These are phyloP conservation scores for Lophiostoma macrostomum DNA, from an alignment of 495 filamentous ascomycete genomes.

Conservation along the genomic window DNA sequence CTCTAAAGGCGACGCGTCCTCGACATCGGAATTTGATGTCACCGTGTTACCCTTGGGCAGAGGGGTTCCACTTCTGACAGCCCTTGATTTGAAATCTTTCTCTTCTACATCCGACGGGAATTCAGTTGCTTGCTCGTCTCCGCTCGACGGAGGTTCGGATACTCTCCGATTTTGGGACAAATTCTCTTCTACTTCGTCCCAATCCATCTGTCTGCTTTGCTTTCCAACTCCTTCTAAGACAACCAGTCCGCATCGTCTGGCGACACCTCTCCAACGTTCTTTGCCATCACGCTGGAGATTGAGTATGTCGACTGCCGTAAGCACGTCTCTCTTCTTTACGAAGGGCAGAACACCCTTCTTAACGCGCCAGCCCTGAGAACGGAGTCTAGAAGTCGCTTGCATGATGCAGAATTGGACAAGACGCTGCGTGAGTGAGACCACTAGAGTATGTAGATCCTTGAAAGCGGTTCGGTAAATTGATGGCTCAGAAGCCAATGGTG, in stretches of 20 bases:
- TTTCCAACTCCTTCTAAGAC: slow-evolving; percentile 48
- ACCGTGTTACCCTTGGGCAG: slow-evolving; percentile 18
- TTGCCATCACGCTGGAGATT: slow-evolving; percentile 45
- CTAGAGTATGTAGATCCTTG: slow-evolving; percentile 30
- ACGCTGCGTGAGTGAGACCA: slow-evolving; percentile 24
- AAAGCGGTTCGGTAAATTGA: slow-evolving; percentile 32
- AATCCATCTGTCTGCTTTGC: slow-evolving; percentile 43
- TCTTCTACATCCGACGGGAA: not conserved
- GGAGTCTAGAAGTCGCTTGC: slow-evolving; percentile 28
- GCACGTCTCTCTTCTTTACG: slow-evolving; percentile 61
- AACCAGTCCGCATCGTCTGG: slow-evolving; percentile 57
- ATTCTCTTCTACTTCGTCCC: slow-evolving; percentile 55
- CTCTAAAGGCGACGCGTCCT: not conserved
- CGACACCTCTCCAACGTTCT: slow-evolving; percentile 58
- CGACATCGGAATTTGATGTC: slow-evolving; percentile 18
- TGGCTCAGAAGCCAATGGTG: slow-evolving; percentile 13
- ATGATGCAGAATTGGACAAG: slow-evolving; percentile 26
- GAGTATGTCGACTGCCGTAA: slow-evolving; percentile 59
- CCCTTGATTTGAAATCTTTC: slow-evolving; percentile 13
- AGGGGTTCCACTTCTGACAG: slow-evolving; percentile 28
- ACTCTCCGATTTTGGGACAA: slow-evolving; percentile 36
- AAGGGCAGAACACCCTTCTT: slow-evolving; percentile 24
- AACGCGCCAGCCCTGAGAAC: slow-evolving; percentile 18
- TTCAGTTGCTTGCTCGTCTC: not conserved
- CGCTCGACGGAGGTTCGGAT: not conserved